phyloP scores from a whole-genome alignment of 257 asterid species.

The Verbascum thapsus region DNA sequence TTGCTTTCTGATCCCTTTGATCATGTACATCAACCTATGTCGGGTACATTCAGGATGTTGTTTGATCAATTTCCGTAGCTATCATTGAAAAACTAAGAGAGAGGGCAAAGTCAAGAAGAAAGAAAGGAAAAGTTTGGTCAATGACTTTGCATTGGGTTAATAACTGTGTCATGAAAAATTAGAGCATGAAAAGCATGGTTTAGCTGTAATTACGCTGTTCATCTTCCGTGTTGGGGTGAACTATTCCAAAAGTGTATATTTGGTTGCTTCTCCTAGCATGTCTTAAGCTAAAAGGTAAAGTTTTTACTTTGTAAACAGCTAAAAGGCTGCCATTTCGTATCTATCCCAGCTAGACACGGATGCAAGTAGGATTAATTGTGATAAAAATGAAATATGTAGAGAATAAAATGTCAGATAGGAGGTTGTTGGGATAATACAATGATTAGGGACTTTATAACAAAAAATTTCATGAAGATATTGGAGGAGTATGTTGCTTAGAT shows the following conservation, averaged over 20 bases:
- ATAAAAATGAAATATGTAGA: background rate
- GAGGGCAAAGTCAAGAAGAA: too few species aligned
- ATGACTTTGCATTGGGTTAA: too few species aligned
- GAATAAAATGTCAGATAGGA: constrained; percentile 15
- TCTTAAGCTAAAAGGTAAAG: background rate
- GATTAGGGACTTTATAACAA: constrained; percentile 4
- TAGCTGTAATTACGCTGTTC: background rate
- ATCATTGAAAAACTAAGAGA: background rate
- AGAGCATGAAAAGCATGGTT: constrained; percentile 1
- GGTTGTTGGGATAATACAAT: constrained; percentile 5
- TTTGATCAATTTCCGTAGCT: constrained; percentile 6
- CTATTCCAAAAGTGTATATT: background rate
- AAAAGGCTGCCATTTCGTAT: background rate
- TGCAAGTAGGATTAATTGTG: constrained; percentile 5
- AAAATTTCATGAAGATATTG: background rate
- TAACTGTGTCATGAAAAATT: background rate
- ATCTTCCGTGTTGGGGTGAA: background rate
- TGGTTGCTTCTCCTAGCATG: background rate
- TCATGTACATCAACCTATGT: background rate
- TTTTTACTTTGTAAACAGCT: background rate
- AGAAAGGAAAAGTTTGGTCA: too few species aligned
- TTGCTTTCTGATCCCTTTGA: background rate
- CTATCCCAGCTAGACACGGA: background rate
- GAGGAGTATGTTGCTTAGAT: background rate
- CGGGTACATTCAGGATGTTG: background rate